phyloP scores from a whole-genome alignment of 2,329 filamentous ascomycete species.

The Botrytis fabae region DNA sequence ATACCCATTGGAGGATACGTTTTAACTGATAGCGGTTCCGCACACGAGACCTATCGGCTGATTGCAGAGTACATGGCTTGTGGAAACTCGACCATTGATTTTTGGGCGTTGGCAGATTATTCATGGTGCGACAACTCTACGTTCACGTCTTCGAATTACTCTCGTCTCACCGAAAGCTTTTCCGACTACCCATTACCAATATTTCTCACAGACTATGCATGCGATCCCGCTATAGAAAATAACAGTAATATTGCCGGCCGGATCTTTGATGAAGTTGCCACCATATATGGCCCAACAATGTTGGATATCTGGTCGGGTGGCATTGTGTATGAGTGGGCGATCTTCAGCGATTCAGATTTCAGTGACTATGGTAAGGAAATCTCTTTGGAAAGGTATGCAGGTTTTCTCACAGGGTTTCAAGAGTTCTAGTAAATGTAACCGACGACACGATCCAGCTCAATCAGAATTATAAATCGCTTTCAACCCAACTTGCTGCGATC shows the following conservation, averaged over 20 bases:
- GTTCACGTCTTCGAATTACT: not conserved
- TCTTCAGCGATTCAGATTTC: not conserved
- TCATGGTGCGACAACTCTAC: not conserved
- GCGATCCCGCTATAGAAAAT: not conserved
- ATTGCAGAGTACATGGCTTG: too few species aligned
- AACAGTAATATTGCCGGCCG: not conserved
- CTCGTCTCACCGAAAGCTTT: not conserved
- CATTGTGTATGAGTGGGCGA: not conserved
- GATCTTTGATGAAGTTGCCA: not conserved
- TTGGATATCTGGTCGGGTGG: not conserved
- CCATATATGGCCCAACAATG: not conserved
- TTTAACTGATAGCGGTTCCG: too few species aligned
- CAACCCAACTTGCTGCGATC: slow-evolving; percentile 35
- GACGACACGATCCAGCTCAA: slow-evolving; percentile 63
- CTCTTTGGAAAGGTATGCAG: not conserved
- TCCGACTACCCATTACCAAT: not conserved
- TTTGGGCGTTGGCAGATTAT: too few species aligned
- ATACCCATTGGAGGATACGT: too few species aligned
- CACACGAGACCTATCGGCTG: too few species aligned
- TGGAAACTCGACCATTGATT: too few species aligned
- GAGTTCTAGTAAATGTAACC: slow-evolving; percentile 16
- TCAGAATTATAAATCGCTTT: slow-evolving; percentile 67
- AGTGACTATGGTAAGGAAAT: not conserved
- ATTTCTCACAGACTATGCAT: not conserved
- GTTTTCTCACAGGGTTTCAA: not conserved